These are phyloP conservation scores for Tylopilus orsonianus DNA, from an alignment of 1,284 basidiomycete genomes.

Conservation along the genomic window DNA sequence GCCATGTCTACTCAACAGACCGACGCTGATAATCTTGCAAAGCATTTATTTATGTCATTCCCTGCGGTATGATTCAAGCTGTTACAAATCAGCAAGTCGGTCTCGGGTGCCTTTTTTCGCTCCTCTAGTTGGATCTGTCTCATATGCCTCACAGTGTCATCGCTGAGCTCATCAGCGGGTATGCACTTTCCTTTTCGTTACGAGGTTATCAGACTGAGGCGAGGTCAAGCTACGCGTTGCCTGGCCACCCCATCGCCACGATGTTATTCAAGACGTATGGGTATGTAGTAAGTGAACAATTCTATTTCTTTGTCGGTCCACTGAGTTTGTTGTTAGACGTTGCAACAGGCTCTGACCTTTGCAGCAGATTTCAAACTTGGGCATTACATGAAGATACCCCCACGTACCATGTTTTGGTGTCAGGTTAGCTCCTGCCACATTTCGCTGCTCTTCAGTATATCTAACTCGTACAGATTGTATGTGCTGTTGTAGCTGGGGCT, in stretches of 20 bases:
- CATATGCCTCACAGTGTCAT: constrained; percentile 33
- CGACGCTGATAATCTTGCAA: constrained; percentile 12
- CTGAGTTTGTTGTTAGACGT: constrained; percentile 22
- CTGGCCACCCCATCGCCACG: constrained; percentile 42
- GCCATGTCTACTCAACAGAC: constrained; percentile 2
- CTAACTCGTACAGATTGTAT: constrained; percentile 32
- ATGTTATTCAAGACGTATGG: constrained; percentile 45
- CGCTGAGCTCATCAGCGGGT: constrained; percentile 51
- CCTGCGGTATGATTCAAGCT: constrained; percentile 46
- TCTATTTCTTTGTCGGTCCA: neutral
- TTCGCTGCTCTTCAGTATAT: neutral
- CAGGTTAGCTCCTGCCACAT: constrained; percentile 29
- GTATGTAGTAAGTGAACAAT: constrained; percentile 36
- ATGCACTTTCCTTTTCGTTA: neutral
- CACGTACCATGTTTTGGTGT: constrained; percentile 44
- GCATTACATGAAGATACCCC: constrained; percentile 55
- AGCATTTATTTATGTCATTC: constrained; percentile 45
- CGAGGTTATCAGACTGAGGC: neutral
- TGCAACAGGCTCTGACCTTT: constrained; percentile 43
- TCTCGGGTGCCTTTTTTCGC: constrained; percentile 34
- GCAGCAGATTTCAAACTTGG: constrained; percentile 47
- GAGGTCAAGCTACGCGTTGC: constrained; percentile 31
- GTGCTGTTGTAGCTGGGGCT: constrained; percentile 42
- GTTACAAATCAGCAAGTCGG: constrained; percentile 45
- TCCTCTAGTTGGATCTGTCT: neutral